phyloP scores from a whole-genome alignment of 768 basidiomycete genomes.

The Collybia nuda region DNA sequence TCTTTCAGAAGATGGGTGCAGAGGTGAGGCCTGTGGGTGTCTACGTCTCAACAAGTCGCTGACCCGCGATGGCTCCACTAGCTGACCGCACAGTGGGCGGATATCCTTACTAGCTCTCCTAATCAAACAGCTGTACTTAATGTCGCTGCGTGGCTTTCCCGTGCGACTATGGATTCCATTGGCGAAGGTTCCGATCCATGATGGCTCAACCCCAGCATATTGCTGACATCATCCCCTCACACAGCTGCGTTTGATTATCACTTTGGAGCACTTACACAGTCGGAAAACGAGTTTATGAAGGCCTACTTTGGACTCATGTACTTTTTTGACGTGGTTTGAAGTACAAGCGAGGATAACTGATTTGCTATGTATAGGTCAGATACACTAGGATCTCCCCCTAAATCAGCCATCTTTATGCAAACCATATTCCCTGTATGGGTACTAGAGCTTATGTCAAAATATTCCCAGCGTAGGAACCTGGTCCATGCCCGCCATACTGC shows the following conservation, averaged over 20 bases:
- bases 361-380: constrained; percentile 35
- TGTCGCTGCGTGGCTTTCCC: constrained; percentile 49
- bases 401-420: constrained; percentile 45
- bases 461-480: constrained; percentile 41
- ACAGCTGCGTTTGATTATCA: constrained; percentile 56
- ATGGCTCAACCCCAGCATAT: not conserved
- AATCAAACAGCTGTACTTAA: constrained; percentile 43
- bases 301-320: constrained; percentile 55
- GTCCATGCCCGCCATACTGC: constrained; percentile 47
- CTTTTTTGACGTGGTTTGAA: constrained; percentile 4
- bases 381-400: constrained; percentile 47
- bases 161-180: constrained; percentile 49
- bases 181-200: constrained; percentile 38
- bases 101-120: constrained; percentile 41
- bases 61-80: constrained; percentile 15
- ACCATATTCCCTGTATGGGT: constrained; percentile 47
- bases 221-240: not conserved
- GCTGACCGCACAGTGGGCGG: constrained; percentile 52
- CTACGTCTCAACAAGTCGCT: constrained; percentile 14
- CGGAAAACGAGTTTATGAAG: constrained; percentile 51
- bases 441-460: constrained; percentile 45
- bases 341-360: not conserved
- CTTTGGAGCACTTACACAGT: constrained; percentile 50
- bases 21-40: constrained; percentile 29
- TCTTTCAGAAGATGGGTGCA: constrained; percentile 44